These are phyloP conservation scores for Aspergillus sp. DNA, from an alignment of 2,329 filamentous ascomycete genomes.

Conservation along the genomic window DNA sequence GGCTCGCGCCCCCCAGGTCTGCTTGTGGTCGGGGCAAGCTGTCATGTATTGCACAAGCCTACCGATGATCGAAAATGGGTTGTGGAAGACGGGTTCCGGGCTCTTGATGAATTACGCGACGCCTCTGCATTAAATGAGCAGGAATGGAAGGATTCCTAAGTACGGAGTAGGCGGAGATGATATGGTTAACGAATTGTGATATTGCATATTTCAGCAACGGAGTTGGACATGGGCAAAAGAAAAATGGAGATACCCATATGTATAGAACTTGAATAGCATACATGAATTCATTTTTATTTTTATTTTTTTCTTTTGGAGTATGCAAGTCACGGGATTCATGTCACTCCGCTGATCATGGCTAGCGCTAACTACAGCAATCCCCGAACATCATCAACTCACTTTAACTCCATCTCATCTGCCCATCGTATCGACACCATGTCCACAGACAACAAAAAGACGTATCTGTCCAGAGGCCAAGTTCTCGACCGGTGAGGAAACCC, in stretches of 20 bases:
- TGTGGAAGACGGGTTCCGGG: constrained; percentile 79
- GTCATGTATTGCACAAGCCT: constrained; percentile 62
- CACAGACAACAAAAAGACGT: constrained; percentile 21
- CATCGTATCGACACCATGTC: constrained; percentile 23
- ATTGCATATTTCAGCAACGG: neutral
- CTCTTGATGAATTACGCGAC: constrained; percentile 50
- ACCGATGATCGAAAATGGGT: constrained; percentile 58
- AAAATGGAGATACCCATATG: constrained; percentile 8
- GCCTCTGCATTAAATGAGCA: constrained; percentile 6
- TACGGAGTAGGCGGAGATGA: no score
- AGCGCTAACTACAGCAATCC: no score
- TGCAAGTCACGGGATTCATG: no score
- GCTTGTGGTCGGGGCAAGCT: constrained; percentile 75
- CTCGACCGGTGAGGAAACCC: constrained; percentile 24
- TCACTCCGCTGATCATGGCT: no score
- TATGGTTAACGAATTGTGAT: neutral
- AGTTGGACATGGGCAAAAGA: constrained; percentile 1
- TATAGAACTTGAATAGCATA: neutral
- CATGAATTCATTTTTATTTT: neutral
- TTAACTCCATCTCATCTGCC: constrained; percentile 4
- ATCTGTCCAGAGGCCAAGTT: constrained; percentile 34
- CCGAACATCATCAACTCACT: constrained; percentile 3
- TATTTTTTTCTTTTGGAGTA: neutral
- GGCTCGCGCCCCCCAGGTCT: constrained; percentile 84
- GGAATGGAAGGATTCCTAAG: constrained; percentile 8